These are phyloP conservation scores for Phytophthora boehmeriae DNA, from an alignment of 352 stramenopile genomes.

Conservation along the genomic window DNA sequence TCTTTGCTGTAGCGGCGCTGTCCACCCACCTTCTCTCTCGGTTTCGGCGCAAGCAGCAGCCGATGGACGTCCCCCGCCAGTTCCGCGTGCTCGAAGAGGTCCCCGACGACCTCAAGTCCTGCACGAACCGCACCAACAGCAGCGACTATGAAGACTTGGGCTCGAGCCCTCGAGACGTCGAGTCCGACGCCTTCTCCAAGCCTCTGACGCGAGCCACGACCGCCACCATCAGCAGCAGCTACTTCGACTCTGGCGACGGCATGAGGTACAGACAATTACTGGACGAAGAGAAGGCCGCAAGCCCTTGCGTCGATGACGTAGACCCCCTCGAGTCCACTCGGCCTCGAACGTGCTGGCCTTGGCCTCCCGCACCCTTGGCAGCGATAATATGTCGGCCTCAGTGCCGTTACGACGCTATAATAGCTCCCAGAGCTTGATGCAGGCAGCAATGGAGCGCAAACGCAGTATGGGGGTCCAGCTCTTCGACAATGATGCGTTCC, in stretches of 20 bases:
- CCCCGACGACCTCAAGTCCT: neutral
- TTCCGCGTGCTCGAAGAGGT: slow-evolving; percentile 22
- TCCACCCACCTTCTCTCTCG: neutral
- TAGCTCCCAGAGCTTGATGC: slow-evolving; percentile 33
- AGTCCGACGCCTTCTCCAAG: slow-evolving; percentile 16
- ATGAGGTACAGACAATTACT: slow-evolving; percentile 16
- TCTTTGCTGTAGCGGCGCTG: slow-evolving; percentile 2
- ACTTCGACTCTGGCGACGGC: slow-evolving; percentile 28
- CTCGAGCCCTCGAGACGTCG: slow-evolving; percentile 4
- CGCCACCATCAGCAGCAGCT: slow-evolving; percentile 32
- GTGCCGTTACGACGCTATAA: slow-evolving; percentile 40
- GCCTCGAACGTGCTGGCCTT: slow-evolving; percentile 41
- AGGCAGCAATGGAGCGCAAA: slow-evolving; percentile 29
- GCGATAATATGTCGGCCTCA: slow-evolving; percentile 23
- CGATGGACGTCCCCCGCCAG: slow-evolving; percentile 22
- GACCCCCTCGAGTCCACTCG: slow-evolving; percentile 17
- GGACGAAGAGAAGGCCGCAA: slow-evolving; percentile 11
- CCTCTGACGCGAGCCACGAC: slow-evolving; percentile 15
- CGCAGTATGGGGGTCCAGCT: slow-evolving; percentile 14
- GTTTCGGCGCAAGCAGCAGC: neutral
- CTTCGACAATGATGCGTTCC: slow-evolving; percentile 26
- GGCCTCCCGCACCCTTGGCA: slow-evolving; percentile 15
- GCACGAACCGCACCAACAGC: neutral
- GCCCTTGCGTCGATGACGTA: neutral
- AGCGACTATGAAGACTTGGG: neutral